Percentiles rank a stretch among this genome's conserved stretches.
Evolutionary conservation across 371 early-diverging fungal species (phyloP).

Genomic region (Dichotomocladium elegans): DNA sequence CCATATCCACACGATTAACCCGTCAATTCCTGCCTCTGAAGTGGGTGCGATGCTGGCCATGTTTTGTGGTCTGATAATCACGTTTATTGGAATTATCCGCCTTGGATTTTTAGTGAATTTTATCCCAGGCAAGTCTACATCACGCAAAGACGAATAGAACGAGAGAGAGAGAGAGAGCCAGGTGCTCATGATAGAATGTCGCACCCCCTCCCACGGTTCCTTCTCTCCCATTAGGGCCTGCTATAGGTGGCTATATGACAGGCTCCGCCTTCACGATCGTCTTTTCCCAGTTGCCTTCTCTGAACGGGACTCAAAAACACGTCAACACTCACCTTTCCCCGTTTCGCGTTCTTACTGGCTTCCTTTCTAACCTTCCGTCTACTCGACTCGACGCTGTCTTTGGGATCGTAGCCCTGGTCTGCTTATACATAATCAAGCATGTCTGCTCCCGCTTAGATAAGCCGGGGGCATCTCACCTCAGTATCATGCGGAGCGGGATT

Average conservation of each 20-base stretch:
- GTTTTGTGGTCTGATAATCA: conserved; percentile 53
- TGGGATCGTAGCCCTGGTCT: conserved; percentile 37
- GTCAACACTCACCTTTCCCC: conserved; percentile 52
- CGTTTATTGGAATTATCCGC: conserved; percentile 66
- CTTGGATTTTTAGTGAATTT: conserved; percentile 84
- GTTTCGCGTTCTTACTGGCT: conserved; percentile 47
- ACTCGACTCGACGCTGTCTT: conserved; percentile 46
- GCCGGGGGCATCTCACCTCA: conserved; percentile 27
- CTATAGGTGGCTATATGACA: conserved; percentile 71
- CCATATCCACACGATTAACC: conserved; percentile 17
- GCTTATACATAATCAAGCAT: conserved; percentile 34
- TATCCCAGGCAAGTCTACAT: conserved; percentile 59
- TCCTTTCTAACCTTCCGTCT: conserved; percentile 28
- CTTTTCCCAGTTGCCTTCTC: conserved; percentile 63
- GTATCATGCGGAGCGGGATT: conserved; percentile 43
- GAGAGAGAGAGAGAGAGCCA: too few relatives aligned
- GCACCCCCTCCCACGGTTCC: too few relatives aligned
- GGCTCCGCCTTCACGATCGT: conserved; percentile 75
- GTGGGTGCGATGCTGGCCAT: conserved; percentile 54
- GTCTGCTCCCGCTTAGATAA: conserved; percentile 15
- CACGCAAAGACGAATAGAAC: neutral
- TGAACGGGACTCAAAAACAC: conserved; percentile 65
- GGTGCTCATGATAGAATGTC: too few relatives aligned
- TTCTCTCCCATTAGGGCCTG: conserved; percentile 44
- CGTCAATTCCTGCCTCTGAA: conserved; percentile 29